phyloP scores from a whole-genome alignment of 129 eudicot species.

The Tagetes erecta region DNA sequence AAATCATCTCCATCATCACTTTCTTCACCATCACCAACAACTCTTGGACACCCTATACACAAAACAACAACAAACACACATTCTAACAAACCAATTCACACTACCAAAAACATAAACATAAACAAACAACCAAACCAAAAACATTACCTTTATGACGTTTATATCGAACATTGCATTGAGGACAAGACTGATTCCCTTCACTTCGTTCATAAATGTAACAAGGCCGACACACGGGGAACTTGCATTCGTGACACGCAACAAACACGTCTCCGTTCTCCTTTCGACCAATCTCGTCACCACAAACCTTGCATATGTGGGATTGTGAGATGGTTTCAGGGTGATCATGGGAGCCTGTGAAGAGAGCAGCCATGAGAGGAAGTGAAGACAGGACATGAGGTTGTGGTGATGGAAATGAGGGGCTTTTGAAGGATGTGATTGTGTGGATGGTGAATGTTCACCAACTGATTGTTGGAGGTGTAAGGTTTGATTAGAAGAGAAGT shows the following conservation, averaged over 20 bases:
- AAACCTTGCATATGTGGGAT: constrained; percentile 57
- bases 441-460: constrained; percentile 45
- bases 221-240: constrained; percentile 91
- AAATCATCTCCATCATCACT: constrained; percentile 67
- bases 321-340: constrained; percentile 40
- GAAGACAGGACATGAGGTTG: constrained; percentile 17
- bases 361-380: constrained; percentile 60
- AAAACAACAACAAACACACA: constrained; percentile 24
- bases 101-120: constrained; percentile 24
- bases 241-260: constrained; percentile 81
- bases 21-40: constrained; percentile 89
- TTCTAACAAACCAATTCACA: neutral
- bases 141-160: constrained; percentile 80
- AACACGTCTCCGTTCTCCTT: constrained; percentile 69
- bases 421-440: constrained; percentile 33
- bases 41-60: constrained; percentile 72
- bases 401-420: constrained; percentile 21
- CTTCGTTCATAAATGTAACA: constrained; percentile 88
- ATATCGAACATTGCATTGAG: constrained; percentile 88
- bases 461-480: constrained; percentile 76
- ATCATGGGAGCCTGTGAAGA: constrained; percentile 59
- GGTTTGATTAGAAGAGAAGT: constrained; percentile 93
- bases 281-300: constrained; percentile 75
- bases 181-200: constrained; percentile 88
- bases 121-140: neutral